Base-by-base conservation (phyloP, 2,329 filamentous ascomycete species). In the Monascus ruber region DNA sequence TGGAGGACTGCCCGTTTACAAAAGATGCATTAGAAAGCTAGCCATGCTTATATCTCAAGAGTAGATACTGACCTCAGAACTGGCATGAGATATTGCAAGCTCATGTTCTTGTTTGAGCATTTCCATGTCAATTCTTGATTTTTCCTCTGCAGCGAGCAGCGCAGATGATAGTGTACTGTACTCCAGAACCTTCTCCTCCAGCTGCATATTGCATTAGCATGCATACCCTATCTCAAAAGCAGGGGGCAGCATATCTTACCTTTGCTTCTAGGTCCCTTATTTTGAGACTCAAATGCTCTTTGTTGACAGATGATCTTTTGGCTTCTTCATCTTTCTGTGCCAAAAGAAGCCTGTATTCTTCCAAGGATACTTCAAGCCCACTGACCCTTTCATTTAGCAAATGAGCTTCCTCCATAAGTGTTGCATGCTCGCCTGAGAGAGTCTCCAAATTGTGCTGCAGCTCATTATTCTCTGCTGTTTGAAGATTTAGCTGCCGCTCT, bases 401-500 rank as follows among this genome's bases (percentile, higher is more conserved):
- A 4, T 34, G 43, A 11, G 38, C 42, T 2, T 49, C 44, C 5
- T 60, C 42, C 31, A 49, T 33, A n/a, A 43, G 41, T 6, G 50
- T 44, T 2, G 50, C 40, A 5, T 50, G 56, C 26, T 51, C 51
- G 9, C 51, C 54, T 2, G 49, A 50, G 8, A 48, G 34, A 5
- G 42, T 36, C 26, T 56, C 47, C 5, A 58, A 33, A 6, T 39
- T 42, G 26, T 49, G 47, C 4, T 42, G 44, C 6, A 54, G 33
- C 26, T 48, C 35, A 11, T 48, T 39, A 41, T 49, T 51, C 31
- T 55, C 48, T 26, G 42, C 42, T 40, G 37, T 44, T n/a, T 53
- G 42, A 10, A 39, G 35, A 33, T 47, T 47, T 4, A 66, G 40
- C 25, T 62, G 48, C 34, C 64, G 56, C 25, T 67, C 59, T 8